Base-by-base conservation (phyloP, 352 stramenopile genomes). In the Globisporangium cylindrosporum region DNA sequence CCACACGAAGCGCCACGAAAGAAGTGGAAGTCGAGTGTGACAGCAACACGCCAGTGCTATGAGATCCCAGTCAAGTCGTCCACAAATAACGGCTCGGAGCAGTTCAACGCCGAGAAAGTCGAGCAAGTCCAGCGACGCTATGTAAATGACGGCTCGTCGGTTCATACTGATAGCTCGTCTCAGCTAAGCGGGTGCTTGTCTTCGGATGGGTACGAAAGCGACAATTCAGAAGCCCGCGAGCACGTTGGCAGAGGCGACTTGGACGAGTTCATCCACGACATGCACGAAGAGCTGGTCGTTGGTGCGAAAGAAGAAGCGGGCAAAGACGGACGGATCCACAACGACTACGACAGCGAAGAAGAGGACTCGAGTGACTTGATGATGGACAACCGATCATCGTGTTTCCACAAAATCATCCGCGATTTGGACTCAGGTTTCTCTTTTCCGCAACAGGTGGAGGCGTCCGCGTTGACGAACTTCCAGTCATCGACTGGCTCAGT, bases 401-500 rank as follows among this genome's bases (percentile, higher is more conserved):
- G 73, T 57, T 80, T 70, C 43, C 75, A 88, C 62, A 80, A 79
- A 66, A 70, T 90, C 29, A 78, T 90, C 29, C 79, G 81, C 18
- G 81, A 90, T 49, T 66, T 90, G 20, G 80, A 90, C 68, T 60
- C 73, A 10, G 81, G 81, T 0, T 80, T 88, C 29, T 86, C 81
- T 20, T 90, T 84, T 43, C 81, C 81, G 9, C 76, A 87, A 55
- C 65, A 66, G 4, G 57, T 87, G 10, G 73, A 84, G 14, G 25
- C 58, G 0, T 79, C 75, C 1, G 64, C 62, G 5, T 38, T 84
- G 32, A 41, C 68, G 22, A 81, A 68, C 43, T 74, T 77, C 14
- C 61, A 67, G 7, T 66, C 65, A 0, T 81, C 66, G 4, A 57
- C n/a, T 9, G 32, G n/a, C 9, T 38, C 20, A 4, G 25, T 59